Evolutionary conservation across 140 eudicot genomes (phyloP), one percentile per base, ranked within the genome.

Genomic region (Anethum foeniculum): DNA sequence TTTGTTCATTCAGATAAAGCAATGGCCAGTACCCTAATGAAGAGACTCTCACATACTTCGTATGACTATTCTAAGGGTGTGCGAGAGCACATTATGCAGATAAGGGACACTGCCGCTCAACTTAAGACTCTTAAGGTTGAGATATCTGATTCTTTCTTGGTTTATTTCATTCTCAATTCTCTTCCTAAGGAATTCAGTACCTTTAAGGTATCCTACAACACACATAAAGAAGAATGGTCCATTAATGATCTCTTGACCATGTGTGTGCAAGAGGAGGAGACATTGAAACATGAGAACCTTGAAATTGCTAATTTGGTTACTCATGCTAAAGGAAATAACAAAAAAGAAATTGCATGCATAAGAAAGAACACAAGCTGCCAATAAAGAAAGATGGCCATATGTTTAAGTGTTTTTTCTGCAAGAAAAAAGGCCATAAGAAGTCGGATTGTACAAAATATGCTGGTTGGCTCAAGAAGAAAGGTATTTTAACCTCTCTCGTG

Each of bases 381-480:
- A 14, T 27, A 34, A 56, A 12, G 48, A 71, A 80, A 19, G 30
- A 51, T 30, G 71, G 71, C 44, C 34, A 54, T 62, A 62, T 62
- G n/a, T 18, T 27, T 0, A 52, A 54, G 52, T 76, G 74, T 44
- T 27, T 30, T 11, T 82, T 82, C 46, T 82, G 76, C 41, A 62
- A 82, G 65, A 76, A 75, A 46, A 81, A 76, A 41, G 71, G 77
- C 4, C 69, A 82, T 68, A 46, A 34, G 71, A 78, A 56, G 54
- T 46, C 68, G 30, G 74, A 69, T 30, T 67, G 80, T 28, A 3
- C 25, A 12, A 81, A 81, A 25, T 76, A 38, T 36, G 15, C 44
- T 73, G 47, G 60, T 23, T 81, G 80, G 76, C 62, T 68, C 6
- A 64, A 21, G 34, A 71, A 82, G 74, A 78, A 77, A 47, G 79